Evolutionary conservation across 2,329 filamentous ascomycete species (phyloP), one percentile per base, ranked within the genome.

Genomic region (Sarocladiaceae sp.): DNA sequence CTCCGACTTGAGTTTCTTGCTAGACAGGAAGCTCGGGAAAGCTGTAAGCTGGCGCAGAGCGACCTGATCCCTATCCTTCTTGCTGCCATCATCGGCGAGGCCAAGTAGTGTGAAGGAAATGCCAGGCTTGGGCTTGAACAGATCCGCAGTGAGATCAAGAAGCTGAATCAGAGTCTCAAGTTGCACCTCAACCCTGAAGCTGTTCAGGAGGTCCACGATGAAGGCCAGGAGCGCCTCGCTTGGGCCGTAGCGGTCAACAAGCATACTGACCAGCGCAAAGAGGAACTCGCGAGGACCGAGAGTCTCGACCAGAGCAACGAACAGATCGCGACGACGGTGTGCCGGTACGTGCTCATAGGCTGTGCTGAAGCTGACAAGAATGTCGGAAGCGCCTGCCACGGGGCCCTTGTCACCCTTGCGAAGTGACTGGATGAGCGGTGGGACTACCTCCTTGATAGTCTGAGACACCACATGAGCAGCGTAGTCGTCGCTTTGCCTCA

Each of bases 321-420:
- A 99, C 6, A 99, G 75, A 36, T 85, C 84, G 26, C 89, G 82
- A 58, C 91, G 84, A 53, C 94, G 82, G 67, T 97, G 92, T 8
- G 86, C 80, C 4, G 94, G 94, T 57, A 99, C 92, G 65, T 99
- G 94, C 66, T 97, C 92, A 67, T 95, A 99, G 1, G 95, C 94
- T 7, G 92, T 91, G 17, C 91, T 93, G 65, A 99, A 99, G 72
- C 92, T 97, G 37, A 95, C 79, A n/a, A 99, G 78, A 46, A 99
- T 81, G 61, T 96, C 91, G 1, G 91, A 88, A 7, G 91, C 90
- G 40, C 91, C 90, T 29, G 85, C 86, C 20, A 96, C 82, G 31
- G 90, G 78, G 58, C 83, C 83, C 60, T 90, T 86, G 59, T 89
- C 86, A 60, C 90, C 88, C 63, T 88, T 87, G 51, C 88, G 84